Evolutionary conservation across 1,284 basidiomycete species (phyloP).

Genomic region (Ganoderma lingzhi): DNA sequence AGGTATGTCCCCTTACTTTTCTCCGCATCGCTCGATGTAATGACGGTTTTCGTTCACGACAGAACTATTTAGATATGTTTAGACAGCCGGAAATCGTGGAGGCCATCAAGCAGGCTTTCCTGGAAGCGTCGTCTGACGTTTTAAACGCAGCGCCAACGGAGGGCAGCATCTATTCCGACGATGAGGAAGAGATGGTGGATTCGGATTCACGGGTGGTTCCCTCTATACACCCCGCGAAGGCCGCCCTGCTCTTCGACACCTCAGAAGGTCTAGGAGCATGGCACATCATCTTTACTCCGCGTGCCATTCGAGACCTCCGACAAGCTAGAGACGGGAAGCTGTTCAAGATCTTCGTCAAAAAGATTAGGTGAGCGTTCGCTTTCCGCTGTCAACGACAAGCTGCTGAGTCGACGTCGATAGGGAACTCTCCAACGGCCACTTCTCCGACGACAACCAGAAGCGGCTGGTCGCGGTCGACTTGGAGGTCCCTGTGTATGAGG

Average conservation of each 20-base stretch:
- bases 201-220: slow-evolving; percentile 42
- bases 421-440: slow-evolving; percentile 71
- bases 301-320: slow-evolving; percentile 53
- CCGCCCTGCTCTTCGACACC: slow-evolving; percentile 57
- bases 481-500: slow-evolving; percentile 67
- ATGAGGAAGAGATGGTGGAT: not conserved
- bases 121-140: not conserved
- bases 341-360: slow-evolving; percentile 61
- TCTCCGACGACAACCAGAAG: slow-evolving; percentile 75
- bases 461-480: slow-evolving; percentile 53
- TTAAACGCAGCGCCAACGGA: not conserved
- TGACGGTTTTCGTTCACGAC: not conserved
- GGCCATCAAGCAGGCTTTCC: not conserved
- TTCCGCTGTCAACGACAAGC: not conserved
- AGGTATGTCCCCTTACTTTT: not conserved
- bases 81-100: not conserved
- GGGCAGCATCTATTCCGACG: not conserved
- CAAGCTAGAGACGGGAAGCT: slow-evolving; percentile 48
- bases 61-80: not conserved
- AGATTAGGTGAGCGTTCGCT: slow-evolving; percentile 51
- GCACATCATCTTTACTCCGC: slow-evolving; percentile 56
- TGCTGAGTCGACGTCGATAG: slow-evolving; percentile 42
- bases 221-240: slow-evolving; percentile 56
- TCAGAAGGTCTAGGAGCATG: slow-evolving; percentile 61
- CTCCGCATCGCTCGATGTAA: not conserved